Percentiles rank a stretch among this genome's conserved stretches.
Conservation (phyloP, 2,329 filamentous ascomycete species). For the Daldinia eschscholtzii region DNA sequence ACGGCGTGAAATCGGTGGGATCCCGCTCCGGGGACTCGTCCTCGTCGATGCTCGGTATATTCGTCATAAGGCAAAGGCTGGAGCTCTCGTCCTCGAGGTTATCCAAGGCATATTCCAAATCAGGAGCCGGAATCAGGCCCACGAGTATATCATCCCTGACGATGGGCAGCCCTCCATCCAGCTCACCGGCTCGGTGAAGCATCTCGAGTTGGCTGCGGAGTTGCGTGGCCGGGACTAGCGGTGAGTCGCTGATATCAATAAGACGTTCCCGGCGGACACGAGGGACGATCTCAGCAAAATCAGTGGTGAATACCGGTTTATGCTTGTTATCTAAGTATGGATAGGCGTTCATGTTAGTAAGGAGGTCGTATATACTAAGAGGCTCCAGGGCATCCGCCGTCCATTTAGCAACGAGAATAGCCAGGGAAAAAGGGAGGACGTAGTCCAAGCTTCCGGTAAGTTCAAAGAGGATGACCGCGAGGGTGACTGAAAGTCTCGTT, state of each 20-base stretch:
- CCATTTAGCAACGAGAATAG: conserved; percentile 97
- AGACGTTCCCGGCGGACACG: conserved; percentile 79
- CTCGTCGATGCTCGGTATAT: conserved; percentile 72
- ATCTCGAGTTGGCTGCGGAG: conserved; percentile 85
- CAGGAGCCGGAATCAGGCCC: conserved; percentile 91
- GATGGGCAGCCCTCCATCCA: conserved; percentile 93
- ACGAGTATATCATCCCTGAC: conserved; percentile 83
- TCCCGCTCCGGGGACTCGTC: conserved; percentile 70
- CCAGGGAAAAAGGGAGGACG: conserved; percentile 92
- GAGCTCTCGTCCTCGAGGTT: conserved; percentile 80
- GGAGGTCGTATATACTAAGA: conserved; percentile 91
- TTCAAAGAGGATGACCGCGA: conserved; percentile 96
- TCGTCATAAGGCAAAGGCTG: conserved; percentile 84
- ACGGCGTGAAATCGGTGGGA: conserved; percentile 88
- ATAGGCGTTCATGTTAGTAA: conserved; percentile 97
- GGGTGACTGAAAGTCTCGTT: conserved; percentile 89
- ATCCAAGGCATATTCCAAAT: conserved; percentile 93
- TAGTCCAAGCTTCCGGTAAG: conserved; percentile 95
- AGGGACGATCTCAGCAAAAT: conserved; percentile 87
- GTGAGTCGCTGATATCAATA: conserved; percentile 89
- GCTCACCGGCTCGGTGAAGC: conserved; percentile 85
- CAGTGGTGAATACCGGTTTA: conserved; percentile 89
- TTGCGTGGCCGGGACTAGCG: conserved; percentile 80
- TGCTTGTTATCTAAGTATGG: conserved; percentile 98
- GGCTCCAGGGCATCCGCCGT: conserved; percentile 96